Evolutionary conservation across 202 grass and related monocot species (phyloP), one percentile per base, ranked within the genome.

Genomic region (Zizania palustris): DNA sequence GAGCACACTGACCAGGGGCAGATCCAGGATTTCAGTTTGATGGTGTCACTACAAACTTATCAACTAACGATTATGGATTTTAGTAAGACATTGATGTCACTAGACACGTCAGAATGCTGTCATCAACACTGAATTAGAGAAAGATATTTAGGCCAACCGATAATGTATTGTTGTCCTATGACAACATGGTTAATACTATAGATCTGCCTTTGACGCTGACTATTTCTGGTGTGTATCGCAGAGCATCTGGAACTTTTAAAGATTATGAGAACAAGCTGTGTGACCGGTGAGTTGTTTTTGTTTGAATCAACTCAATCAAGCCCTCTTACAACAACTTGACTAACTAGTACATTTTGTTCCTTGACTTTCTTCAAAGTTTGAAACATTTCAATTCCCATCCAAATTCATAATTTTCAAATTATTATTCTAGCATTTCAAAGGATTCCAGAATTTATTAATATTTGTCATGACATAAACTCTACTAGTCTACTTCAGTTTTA

Each of bases 261-360:
- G n/a, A 49, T 79, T 63, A 71, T 80, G 42, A 42, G 19, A 82
- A 60, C 51, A 51, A 57, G 16, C 16, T 74, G 51, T 20, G n/a
- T 55, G 51, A 55, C 20, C 44, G 86, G 86, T 84, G 49, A 84
- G 71, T 76, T 60, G 3, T 66, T 13, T 1, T 42, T 45, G 2
- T 60, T 34, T 36, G 7, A 38, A 58, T 71, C 9, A 64, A 20
- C 3, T 38, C 71, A 38, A 58, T 71, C 9, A 64, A 20, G 5
- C 45, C 71, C 45, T 63, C 60, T 22, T 69, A 12, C 22, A 39
- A 57, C 37, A 51, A 9, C 70, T 80, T 55, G 71, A 34, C 49
- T 56, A 71, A n/a, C 14, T 68, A 35, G 9, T 62, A 16, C 12
- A 36, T 43, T 67, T 61, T 60, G 15, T 66, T 38, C 22, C 38